Evolutionary conservation across 164 flowering plant species (phyloP).

Genomic region (Akebia trifoliata): DNA sequence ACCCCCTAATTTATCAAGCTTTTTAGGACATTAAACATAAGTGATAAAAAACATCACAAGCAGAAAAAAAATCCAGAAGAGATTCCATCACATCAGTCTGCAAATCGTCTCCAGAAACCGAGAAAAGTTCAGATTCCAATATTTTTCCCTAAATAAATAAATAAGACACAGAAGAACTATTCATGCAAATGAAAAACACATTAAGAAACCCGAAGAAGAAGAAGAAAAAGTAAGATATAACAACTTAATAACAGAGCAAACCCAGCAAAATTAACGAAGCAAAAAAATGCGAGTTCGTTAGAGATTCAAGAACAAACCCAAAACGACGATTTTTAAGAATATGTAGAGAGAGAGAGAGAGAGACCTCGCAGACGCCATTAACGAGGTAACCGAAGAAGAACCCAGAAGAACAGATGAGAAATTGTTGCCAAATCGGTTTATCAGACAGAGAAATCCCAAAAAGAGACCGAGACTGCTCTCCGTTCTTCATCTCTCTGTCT

Average conservation of each 20-base stretch:
- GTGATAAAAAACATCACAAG: no score
- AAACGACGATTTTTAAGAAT: background rate
- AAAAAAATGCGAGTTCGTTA: background rate
- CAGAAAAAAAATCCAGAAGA: no score
- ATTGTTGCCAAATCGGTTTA: slow-evolving; percentile 74
- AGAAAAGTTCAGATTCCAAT: background rate
- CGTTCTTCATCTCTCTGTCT: slow-evolving; percentile 44
- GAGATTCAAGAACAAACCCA: background rate
- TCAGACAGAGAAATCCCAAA: slow-evolving; percentile 70
- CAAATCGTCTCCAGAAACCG: background rate
- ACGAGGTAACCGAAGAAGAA: slow-evolving; percentile 96
- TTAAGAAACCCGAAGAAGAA: background rate
- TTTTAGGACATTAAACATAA: no score
- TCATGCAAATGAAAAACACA: no score
- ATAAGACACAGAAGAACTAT: no score
- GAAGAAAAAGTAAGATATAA: background rate
- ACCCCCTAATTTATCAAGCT: no score
- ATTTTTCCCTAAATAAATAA: no score
- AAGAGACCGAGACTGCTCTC: slow-evolving; percentile 63
- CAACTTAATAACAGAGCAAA: slow-evolving; percentile 1
- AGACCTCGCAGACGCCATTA: slow-evolving; percentile 93
- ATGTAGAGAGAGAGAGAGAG: background rate
- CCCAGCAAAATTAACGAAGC: background rate
- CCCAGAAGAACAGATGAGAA: slow-evolving; percentile 80
- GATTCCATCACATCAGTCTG: no score